Base-by-base conservation (phyloP, 1,284 basidiomycete species). In the Ustilago xerochloae region DNA sequence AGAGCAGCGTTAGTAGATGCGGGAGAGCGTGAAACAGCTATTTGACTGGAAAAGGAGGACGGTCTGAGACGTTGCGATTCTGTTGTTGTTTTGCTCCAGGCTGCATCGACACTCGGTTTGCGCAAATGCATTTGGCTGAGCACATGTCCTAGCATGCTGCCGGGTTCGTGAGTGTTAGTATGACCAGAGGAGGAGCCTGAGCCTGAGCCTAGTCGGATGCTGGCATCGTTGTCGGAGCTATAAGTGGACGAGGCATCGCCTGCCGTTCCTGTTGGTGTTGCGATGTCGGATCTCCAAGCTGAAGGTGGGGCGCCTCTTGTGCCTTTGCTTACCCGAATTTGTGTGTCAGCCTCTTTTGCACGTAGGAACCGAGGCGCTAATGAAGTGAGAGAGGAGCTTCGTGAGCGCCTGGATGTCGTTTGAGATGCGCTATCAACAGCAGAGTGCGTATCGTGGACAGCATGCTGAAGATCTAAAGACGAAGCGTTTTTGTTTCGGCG, bases 161-260 rank as follows among this genome's bases (percentile, higher is more conserved):
- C 7, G 24, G 22, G 26, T 26, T 18, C 13, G 12, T 43, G 41
- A 24, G 30, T 26, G 10, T 53, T 38, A 1, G 20, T 18, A 2
- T 67, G 64, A 24, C 53, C 64, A 3, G 24, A 38, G 0, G 58
- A 57, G 20, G 63, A 65, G 38, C 20, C 46, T 20, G n/a, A n/a
- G n/a, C n/a, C n/a, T n/a, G n/a, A n/a, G n/a, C n/a, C n/a, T n/a
- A n/a, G n/a, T n/a, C n/a, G n/a, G n/a, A n/a, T n/a, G n/a, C n/a
- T n/a, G n/a, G n/a, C n/a, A n/a, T 61, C 54, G 29, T 61, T 61
- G 24, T 68, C 65, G 2, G 65, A 68, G 35, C 65, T 68, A 43
- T 54, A 58, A 16, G 39, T 30, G 0, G 58, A 49, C 6, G 65
- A 62, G 5, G 32, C 50, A 2, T 41, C 49, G 16, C 33, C 38